phyloP scores from a whole-genome alignment of 2,329 filamentous ascomycete genomes.

The Fragosphaeria purpurea region DNA sequence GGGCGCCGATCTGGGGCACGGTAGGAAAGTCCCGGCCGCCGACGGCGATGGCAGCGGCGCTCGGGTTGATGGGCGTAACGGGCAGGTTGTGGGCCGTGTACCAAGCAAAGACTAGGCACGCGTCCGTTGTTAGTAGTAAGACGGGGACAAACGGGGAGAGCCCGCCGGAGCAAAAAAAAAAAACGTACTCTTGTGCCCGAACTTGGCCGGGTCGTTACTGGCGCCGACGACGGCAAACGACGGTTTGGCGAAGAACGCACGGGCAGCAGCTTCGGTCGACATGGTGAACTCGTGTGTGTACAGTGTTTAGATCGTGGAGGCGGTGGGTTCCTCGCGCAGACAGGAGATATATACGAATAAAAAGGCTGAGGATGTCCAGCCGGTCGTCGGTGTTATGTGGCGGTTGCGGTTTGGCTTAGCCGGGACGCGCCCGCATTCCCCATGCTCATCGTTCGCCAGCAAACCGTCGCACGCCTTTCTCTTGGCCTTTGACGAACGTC shows the following conservation, averaged over 20 bases:
- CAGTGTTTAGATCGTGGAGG: background rate
- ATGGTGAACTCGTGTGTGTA: slow-evolving; percentile 25
- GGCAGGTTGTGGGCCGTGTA: slow-evolving; percentile 68
- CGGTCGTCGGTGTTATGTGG: too few relatives aligned
- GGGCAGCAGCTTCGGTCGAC: slow-evolving; percentile 61
- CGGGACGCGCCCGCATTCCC: too few relatives aligned
- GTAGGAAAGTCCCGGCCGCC: slow-evolving; percentile 48
- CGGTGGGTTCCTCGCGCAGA: too few relatives aligned
- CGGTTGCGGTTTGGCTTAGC: too few relatives aligned
- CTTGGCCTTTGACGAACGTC: too few relatives aligned
- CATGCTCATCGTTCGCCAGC: too few relatives aligned
- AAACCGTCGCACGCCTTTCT: too few relatives aligned
- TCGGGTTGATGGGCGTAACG: slow-evolving; percentile 77
- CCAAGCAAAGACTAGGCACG: slow-evolving; percentile 68
- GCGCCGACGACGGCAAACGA: slow-evolving; percentile 85
- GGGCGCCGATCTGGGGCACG: slow-evolving; percentile 52
- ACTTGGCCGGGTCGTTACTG: slow-evolving; percentile 74
- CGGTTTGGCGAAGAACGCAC: slow-evolving; percentile 69
- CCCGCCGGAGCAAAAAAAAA: background rate
- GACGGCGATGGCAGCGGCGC: slow-evolving; percentile 53
- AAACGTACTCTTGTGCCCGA: slow-evolving; percentile 69
- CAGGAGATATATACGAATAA: too few relatives aligned
- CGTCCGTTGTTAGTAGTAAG: background rate
- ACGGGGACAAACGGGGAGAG: background rate
- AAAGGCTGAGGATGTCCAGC: too few relatives aligned